Conservation (phyloP, 1,284 basidiomycete species). For the Irpex lacteus region DNA sequence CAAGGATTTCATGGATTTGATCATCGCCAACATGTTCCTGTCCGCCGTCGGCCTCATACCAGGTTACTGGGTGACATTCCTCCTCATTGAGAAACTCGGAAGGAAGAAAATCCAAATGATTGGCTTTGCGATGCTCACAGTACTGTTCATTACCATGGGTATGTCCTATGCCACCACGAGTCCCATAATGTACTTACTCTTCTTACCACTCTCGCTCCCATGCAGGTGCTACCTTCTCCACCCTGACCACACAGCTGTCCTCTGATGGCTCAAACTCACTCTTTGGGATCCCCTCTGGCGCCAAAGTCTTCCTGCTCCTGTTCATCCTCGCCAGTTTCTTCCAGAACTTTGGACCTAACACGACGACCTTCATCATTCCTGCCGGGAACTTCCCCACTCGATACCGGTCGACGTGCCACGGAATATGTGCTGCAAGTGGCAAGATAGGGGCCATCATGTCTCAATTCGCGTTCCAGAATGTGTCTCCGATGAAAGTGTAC, state of each 20-base stretch:
- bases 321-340: slow-evolving; percentile 62
- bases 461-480: slow-evolving; percentile 46
- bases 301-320: slow-evolving; percentile 55
- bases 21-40: slow-evolving; percentile 27
- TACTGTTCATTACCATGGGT: slow-evolving; percentile 52
- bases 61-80: slow-evolving; percentile 27
- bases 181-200: slow-evolving; percentile 26
- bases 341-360: slow-evolving; percentile 67
- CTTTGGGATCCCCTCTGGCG: slow-evolving; percentile 18
- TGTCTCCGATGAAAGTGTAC: slow-evolving; percentile 24
- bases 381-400: slow-evolving; percentile 76
- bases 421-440: slow-evolving; percentile 67
- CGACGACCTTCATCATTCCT: slow-evolving; percentile 71
- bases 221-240: too few relatives aligned
- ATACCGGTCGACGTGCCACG: slow-evolving; percentile 70
- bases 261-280: background rate
- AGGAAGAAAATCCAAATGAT: slow-evolving; percentile 27
- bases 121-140: slow-evolving; percentile 55
- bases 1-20: slow-evolving; percentile 23
- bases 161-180: slow-evolving; percentile 29
- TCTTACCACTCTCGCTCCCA: too few relatives aligned
- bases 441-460: slow-evolving; percentile 71
- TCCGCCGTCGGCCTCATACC: slow-evolving; percentile 28
- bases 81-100: slow-evolving; percentile 27
- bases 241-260: too few relatives aligned